Evolutionary conservation across 2,329 filamentous ascomycete species (phyloP), one percentile per base, ranked within the genome.

Genomic region (Chaetomiaceae sp.): DNA sequence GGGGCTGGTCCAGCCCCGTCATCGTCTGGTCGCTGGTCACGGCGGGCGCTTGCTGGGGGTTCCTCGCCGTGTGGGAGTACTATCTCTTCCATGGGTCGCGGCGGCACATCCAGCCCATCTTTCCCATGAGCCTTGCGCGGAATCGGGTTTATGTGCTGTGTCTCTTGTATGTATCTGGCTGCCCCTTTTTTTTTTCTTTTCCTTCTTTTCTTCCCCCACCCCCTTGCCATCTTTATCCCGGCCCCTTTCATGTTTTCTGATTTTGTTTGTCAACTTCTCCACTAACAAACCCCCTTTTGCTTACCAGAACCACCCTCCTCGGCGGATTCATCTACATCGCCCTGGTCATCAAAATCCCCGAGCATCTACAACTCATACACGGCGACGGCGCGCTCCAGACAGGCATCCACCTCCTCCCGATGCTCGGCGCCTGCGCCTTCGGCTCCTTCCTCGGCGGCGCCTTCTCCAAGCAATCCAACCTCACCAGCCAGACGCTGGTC

Each of bases 331-430:
- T 75, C 0, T 83, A 82, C 54, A 74, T 84, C 19, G 69, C 77
- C 4, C 70, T 82, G n/a, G 73, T 79, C 12, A 74, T 83, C 50
- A 72, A 76, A 27, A 71, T 85, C 4, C 81, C 81, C 0, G 77
- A 84, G 56, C 69, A 79, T 6, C 79, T 82, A 44, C 80, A 84
- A 54, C 76, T 83, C 33, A 74, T 82, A 46, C 77, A 82, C 55
- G 68, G 67, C 5, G 72, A 81, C 43, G 72, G 66, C 27, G 71
- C 77, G 0, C 68, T 83, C 20, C 71, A 72, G 59, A 78, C 80
- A 0, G 79, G 81, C 4, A 62, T 83, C 4, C 75, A 81, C 39
- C 69, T 83, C 5, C 67, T 84, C 13, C 81, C 81, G 0, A 71
- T 84, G 67, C 72, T 83, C 0, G 76, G 75, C 2, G 67, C 76